These are phyloP conservation scores for Cornus controversa DNA, from an alignment of 148 eudicot species.

Conservation along the genomic window DNA sequence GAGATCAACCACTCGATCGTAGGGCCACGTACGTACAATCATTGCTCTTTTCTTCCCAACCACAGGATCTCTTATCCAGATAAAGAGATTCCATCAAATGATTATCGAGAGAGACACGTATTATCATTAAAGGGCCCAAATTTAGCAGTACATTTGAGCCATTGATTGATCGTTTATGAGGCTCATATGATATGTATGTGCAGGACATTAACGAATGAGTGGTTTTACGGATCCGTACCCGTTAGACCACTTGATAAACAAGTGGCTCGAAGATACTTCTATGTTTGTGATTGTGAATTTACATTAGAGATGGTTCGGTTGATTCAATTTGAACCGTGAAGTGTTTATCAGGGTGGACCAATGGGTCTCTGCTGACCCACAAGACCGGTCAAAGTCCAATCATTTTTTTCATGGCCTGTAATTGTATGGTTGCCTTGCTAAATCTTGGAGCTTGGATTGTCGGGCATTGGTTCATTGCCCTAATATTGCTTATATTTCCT, in stretches of 20 bases:
- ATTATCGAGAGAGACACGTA: background rate
- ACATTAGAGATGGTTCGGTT: background rate
- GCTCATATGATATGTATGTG: background rate
- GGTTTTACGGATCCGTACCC: constrained; percentile 31
- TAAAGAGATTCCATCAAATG: background rate
- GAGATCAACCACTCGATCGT: background rate
- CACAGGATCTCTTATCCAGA: background rate
- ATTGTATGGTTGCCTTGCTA: background rate
- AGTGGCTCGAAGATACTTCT: background rate
- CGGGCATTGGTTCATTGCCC: background rate
- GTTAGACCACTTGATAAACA: constrained; percentile 16
- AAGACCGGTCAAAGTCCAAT: background rate
- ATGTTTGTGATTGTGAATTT: background rate
- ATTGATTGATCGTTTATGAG: background rate
- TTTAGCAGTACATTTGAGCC: background rate
- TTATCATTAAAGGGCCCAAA: background rate
- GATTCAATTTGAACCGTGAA: background rate
- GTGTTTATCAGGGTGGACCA: background rate
- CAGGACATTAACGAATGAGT: constrained; percentile 2
- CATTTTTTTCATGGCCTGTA: background rate
- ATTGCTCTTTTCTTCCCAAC: background rate
- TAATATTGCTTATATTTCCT: background rate
- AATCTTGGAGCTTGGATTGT: background rate
- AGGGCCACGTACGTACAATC: background rate
- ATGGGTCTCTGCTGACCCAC: background rate